Conservation (phyloP, 1,284 basidiomycete genomes). For the Hemileia vastatrix region DNA sequence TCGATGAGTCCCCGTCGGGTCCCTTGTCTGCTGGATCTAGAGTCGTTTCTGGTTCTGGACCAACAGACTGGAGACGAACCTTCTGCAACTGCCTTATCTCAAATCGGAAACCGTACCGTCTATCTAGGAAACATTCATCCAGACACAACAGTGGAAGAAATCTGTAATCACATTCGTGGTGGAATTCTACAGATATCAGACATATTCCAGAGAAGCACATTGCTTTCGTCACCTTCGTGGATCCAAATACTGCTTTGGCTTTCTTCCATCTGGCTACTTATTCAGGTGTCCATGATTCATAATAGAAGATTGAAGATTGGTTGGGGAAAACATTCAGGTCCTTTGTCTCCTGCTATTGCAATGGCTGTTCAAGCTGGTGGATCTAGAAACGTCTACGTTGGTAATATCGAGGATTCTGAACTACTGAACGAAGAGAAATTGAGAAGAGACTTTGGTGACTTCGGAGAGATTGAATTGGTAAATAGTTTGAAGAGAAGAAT, state of each 20-base stretch:
- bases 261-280: slow-evolving; percentile 41
- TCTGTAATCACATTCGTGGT: slow-evolving; percentile 44
- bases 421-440: slow-evolving; percentile 38
- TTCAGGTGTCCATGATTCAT: slow-evolving; percentile 41
- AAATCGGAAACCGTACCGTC: slow-evolving; percentile 43
- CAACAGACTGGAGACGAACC: neutral
- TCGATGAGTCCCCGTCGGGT: neutral
- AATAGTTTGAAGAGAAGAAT: slow-evolving; percentile 41
- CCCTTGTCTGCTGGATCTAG: too few relatives aligned
- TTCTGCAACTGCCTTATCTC: slow-evolving; percentile 26
- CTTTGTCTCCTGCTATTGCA: slow-evolving; percentile 39
- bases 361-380: slow-evolving; percentile 43
- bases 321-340: slow-evolving; percentile 43
- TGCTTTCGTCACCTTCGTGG: slow-evolving; percentile 42
- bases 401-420: slow-evolving; percentile 40
- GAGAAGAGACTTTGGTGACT: slow-evolving; percentile 37
- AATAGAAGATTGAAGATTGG: slow-evolving; percentile 41
- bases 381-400: slow-evolving; percentile 42
- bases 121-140: slow-evolving; percentile 43
- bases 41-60: too few relatives aligned
- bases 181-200: slow-evolving; percentile 40
- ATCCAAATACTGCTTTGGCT: slow-evolving; percentile 39
- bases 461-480: slow-evolving; percentile 42
- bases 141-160: slow-evolving; percentile 41
- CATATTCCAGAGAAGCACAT: slow-evolving; percentile 43